Evolutionary conservation across 768 basidiomycete species (phyloP).

Genomic region (Phylloporus rhodoxanthus): DNA sequence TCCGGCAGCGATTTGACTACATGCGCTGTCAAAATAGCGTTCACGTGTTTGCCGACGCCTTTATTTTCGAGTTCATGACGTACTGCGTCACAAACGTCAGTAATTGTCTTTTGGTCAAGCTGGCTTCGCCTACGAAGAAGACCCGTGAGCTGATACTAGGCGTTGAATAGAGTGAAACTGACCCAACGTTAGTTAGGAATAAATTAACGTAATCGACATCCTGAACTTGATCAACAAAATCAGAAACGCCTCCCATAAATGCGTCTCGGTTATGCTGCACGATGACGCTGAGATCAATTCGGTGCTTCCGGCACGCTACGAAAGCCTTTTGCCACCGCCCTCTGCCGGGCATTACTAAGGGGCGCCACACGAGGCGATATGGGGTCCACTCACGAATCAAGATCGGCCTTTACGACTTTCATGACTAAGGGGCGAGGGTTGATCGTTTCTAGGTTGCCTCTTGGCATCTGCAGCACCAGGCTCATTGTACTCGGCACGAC

Average conservation of each 20-base stretch:
- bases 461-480: constrained; percentile 93
- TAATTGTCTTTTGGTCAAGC: constrained; percentile 52
- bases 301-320: constrained; percentile 84
- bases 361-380: background rate
- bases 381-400: constrained; percentile 45
- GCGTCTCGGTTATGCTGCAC: constrained; percentile 69
- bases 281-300: constrained; percentile 86
- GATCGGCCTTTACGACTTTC: constrained; percentile 70
- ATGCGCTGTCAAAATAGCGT: constrained; percentile 87
- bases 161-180: constrained; percentile 17
- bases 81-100: constrained; percentile 71
- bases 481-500: constrained; percentile 85
- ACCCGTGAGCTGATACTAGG: constrained; percentile 1
- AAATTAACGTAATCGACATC: constrained; percentile 92
- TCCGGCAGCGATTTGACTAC: constrained; percentile 90
- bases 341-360: constrained; percentile 35
- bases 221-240: constrained; percentile 78
- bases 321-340: constrained; percentile 83
- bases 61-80: constrained; percentile 63
- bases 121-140: constrained; percentile 47
- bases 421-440: constrained; percentile 90
- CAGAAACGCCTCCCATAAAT: constrained; percentile 57
- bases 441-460: constrained; percentile 94
- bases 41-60: constrained; percentile 77
- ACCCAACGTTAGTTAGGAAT: constrained; percentile 85